Conservation (phyloP, 2,329 filamentous ascomycete species). For the Kalaharituber pfeilii region DNA sequence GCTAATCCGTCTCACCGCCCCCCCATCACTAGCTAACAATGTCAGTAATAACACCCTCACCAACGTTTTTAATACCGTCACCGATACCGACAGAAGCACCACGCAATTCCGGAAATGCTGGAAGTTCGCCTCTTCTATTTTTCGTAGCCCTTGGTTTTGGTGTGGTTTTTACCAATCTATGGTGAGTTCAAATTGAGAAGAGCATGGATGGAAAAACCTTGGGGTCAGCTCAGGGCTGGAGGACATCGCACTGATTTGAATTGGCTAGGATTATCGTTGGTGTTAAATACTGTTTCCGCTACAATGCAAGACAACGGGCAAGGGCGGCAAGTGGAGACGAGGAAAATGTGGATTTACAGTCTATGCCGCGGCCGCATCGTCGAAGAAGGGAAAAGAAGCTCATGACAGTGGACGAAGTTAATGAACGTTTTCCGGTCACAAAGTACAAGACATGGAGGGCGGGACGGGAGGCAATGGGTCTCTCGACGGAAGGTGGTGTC, state of each 20-base stretch:
- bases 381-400: conserved; percentile 90
- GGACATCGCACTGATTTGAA: not conserved
- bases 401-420: conserved; percentile 98
- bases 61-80: too few species aligned
- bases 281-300: conserved; percentile 97
- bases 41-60: not conserved
- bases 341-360: conserved; percentile 72
- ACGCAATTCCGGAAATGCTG: conserved; percentile 30
- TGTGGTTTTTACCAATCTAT: conserved; percentile 96
- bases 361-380: conserved; percentile 70
- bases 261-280: conserved; percentile 87
- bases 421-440: conserved; percentile 83
- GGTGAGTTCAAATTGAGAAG: conserved; percentile 36
- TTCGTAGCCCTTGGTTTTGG: conserved; percentile 94
- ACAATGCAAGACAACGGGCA: conserved; percentile 82
- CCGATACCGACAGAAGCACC: conserved; percentile 16
- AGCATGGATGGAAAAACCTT: not conserved
- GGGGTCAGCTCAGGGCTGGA: too few species aligned
- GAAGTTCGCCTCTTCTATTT: conserved; percentile 64
- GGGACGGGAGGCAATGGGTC: conserved; percentile 60
- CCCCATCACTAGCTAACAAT: not conserved
- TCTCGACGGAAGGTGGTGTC: conserved; percentile 72
- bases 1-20: too few species aligned
- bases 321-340: conserved; percentile 59
- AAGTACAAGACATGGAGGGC: conserved; percentile 96